Base-by-base conservation (phyloP, 495 filamentous ascomycete genomes). In the Glarea lozoyensis region DNA sequence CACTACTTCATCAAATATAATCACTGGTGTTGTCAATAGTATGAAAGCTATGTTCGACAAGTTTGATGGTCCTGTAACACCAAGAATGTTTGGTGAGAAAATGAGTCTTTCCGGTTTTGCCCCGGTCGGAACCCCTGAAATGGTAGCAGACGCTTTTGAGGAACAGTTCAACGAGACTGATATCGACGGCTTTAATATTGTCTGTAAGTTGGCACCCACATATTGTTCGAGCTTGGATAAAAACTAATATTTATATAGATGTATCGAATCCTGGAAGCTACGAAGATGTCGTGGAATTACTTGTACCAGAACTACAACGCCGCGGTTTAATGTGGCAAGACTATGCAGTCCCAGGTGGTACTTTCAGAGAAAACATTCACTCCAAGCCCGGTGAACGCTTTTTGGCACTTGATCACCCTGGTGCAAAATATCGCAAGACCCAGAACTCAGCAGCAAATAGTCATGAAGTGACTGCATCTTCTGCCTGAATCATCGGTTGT, bases 151-250 rank as follows among this genome's bases (percentile, higher is more conserved):
- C 50, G 60, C 67, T 13, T 60, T 82, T 63, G 76, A 82, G 58
- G 58, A 60, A 2, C 81, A 76, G 78, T 60, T 79, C 1, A 42
- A 60, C 15, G 76, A 79, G 48, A 75, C 69, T 0, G 75, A 77
- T 54, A 61, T 82, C 11, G 78, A 82, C 57, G 78, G 76, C 18
- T 81, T 80, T 50, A 81, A 81, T 41, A 56, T 69, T 69, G 19
- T 11, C 9, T 39, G 7, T 23, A 29, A 29, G 7, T 29, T 29
- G 7, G 25, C 25, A 29, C 25, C 25, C n/a, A 29, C 7, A 29
- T n/a, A 29, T n/a, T n/a, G n/a, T 29, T 29, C 25, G n/a, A n/a
- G n/a, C n/a, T 29, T 7, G 25, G 7, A 29, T 7, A 29, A 29
- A 29, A n/a, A 29, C 25, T 29, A 29, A 29, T 29, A 7, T 29